These are phyloP conservation scores for Nakaseomyces kungkrabaensis DNA, from an alignment of 1,139 yeast species.

Conservation along the genomic window DNA sequence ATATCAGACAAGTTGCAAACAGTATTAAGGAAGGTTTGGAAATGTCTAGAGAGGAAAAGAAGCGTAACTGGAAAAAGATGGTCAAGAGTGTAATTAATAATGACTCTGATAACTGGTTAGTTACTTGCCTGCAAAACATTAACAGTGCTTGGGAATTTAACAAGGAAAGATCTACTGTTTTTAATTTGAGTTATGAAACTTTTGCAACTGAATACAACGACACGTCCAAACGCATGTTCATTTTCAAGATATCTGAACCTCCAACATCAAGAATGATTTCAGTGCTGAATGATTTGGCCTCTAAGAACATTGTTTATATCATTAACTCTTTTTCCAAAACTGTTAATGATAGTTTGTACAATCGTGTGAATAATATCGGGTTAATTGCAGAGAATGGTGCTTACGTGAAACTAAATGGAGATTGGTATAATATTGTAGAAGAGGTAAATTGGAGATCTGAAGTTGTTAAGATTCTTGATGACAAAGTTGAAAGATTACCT, in stretches of 20 bases:
- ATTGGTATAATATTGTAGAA: slow-evolving; percentile 58
- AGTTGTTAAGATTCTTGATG: slow-evolving; percentile 51
- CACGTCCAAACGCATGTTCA: slow-evolving; percentile 36
- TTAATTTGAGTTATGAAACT: slow-evolving; percentile 28
- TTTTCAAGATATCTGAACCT: slow-evolving; percentile 42
- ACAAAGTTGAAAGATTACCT: slow-evolving; percentile 66
- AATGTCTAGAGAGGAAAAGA: slow-evolving; percentile 49
- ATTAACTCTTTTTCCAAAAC: slow-evolving; percentile 52
- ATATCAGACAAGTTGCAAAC: slow-evolving; percentile 51
- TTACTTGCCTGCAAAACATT: slow-evolving; percentile 44
- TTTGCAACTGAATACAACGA: slow-evolving; percentile 30
- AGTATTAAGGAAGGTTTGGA: slow-evolving; percentile 51
- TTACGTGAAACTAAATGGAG: slow-evolving; percentile 37
- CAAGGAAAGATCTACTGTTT: slow-evolving; percentile 31
- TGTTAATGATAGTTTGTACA: slow-evolving; percentile 55
- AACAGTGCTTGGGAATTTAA: slow-evolving; percentile 51
- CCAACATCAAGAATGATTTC: slow-evolving; percentile 40
- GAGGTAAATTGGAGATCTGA: slow-evolving; percentile 41
- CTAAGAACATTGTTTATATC: slow-evolving; percentile 56
- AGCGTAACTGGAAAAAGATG: slow-evolving; percentile 51
- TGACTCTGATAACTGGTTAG: slow-evolving; percentile 72
- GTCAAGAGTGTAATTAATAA: slow-evolving; percentile 48
- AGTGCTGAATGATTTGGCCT: slow-evolving; percentile 41
- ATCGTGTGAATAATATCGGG: slow-evolving; percentile 62
- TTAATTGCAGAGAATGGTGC: slow-evolving; percentile 85